Evolutionary conservation across 805 yeast genomes (phyloP).

Genomic region (Monosporozyma aerobia): DNA sequence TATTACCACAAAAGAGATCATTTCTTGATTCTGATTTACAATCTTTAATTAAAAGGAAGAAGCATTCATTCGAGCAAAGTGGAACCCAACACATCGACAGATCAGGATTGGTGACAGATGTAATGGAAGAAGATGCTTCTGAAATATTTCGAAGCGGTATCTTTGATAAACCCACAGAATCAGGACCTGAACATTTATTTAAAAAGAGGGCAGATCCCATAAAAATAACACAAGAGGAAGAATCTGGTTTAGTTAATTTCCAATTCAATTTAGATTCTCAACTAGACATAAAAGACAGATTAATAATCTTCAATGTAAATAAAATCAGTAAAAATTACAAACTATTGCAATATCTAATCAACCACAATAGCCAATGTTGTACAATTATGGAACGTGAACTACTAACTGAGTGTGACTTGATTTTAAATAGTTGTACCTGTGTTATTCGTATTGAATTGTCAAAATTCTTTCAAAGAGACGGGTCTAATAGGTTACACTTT

Average conservation of each 20-base stretch:
- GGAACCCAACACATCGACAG: conserved; percentile 1
- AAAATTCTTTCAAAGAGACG: conserved; percentile 15
- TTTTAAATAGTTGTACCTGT: conserved; percentile 15
- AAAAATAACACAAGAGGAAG: not conserved
- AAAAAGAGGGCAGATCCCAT: not conserved
- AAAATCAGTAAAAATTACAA: conserved; percentile 7
- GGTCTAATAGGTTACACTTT: conserved; percentile 8
- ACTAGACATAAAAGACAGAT: not conserved
- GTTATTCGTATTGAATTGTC: conserved; percentile 10
- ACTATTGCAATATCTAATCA: conserved; percentile 6
- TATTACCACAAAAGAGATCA: conserved; percentile 17
- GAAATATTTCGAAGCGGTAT: not conserved
- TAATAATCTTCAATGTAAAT: conserved; percentile 10
- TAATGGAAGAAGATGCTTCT: not conserved
- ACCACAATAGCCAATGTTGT: not conserved
- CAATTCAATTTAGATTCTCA: not conserved
- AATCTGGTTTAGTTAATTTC: not conserved
- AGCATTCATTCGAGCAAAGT: not conserved
- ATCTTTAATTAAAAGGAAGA: conserved; percentile 8
- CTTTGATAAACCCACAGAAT: not conserved
- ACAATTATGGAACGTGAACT: conserved; percentile 11
- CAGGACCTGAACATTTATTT: not conserved
- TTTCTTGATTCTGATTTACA: conserved; percentile 17
- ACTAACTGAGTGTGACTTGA: conserved; percentile 11
- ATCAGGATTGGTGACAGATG: not conserved